These are phyloP conservation scores for Fagopyrum esculentum DNA, from an alignment of 148 eudicot species.

Conservation along the genomic window DNA sequence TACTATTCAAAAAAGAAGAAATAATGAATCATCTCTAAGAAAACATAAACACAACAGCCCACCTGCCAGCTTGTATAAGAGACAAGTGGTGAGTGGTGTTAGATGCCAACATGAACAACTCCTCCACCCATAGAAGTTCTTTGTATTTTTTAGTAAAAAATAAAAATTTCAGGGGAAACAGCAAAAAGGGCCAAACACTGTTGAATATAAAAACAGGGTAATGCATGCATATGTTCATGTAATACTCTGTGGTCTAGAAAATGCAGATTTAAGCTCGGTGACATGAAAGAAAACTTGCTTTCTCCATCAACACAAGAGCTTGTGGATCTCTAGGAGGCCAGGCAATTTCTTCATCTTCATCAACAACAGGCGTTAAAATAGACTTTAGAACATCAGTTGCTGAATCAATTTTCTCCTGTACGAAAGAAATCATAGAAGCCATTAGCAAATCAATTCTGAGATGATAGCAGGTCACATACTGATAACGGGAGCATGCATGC, in stretches of 20 bases:
- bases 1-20: not conserved
- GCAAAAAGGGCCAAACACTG: not conserved
- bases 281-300: slow-evolving; percentile 29
- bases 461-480: not conserved
- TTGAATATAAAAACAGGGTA: not conserved
- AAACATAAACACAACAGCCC: not conserved
- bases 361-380: slow-evolving; percentile 66
- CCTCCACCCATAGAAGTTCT: not conserved
- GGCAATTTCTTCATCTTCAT: slow-evolving; percentile 58
- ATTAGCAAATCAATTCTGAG: not conserved
- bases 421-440: not conserved
- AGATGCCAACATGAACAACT: not conserved
- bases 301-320: slow-evolving; percentile 67
- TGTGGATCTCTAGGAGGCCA: slow-evolving; percentile 96
- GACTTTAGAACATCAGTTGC: slow-evolving; percentile 89
- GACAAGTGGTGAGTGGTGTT: not conserved
- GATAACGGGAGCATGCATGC: not conserved
- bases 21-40: not conserved
- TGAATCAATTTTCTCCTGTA: slow-evolving; percentile 86
- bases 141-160: not conserved
- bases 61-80: not conserved
- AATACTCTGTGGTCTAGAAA: not conserved
- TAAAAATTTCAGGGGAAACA: not conserved
- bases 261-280: not conserved
- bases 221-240: not conserved